Evolutionary conservation across 495 filamentous ascomycete genomes (phyloP).

Genomic region (Echria macrotheca): DNA sequence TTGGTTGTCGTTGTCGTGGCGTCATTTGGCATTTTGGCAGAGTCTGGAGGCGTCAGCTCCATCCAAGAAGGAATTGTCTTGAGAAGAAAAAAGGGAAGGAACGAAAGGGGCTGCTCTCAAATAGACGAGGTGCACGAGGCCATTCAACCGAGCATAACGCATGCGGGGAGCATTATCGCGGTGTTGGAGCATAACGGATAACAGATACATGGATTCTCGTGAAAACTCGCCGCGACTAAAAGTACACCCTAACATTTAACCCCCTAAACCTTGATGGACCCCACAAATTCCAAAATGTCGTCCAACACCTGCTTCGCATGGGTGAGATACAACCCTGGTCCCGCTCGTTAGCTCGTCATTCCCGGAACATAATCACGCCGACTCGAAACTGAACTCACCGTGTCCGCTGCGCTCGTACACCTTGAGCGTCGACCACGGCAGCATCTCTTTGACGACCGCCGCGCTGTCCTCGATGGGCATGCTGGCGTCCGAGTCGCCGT

Average conservation of each 20-base stretch:
- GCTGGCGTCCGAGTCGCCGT: conserved; percentile 11
- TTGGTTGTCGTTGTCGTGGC: not conserved
- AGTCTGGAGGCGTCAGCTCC: not conserved
- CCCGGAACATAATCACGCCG: not conserved
- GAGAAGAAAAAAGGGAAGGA: too few relatives aligned
- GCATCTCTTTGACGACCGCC: conserved; percentile 2
- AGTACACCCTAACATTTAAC: not conserved
- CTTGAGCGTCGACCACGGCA: conserved; percentile 15
- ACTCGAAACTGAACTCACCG: too few relatives aligned
- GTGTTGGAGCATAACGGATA: conserved; percentile 8
- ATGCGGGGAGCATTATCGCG: not conserved
- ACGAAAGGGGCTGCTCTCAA: not conserved
- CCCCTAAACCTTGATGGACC: not conserved
- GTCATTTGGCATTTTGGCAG: not conserved
- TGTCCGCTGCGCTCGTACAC: conserved; percentile 16
- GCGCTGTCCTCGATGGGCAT: conserved; percentile 15
- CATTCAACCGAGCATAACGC: conserved; percentile 1
- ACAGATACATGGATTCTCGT: not conserved
- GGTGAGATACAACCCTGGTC: not conserved
- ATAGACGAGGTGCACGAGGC: not conserved
- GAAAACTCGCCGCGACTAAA: not conserved
- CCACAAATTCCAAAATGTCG: not conserved
- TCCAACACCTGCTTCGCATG: not conserved
- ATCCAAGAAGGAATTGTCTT: too few relatives aligned
- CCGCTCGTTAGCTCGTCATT: not conserved